Evolutionary conservation across 2,329 filamentous ascomycete species (phyloP), one percentile per base, ranked within the genome.

Genomic region (Fusarium penzigii): DNA sequence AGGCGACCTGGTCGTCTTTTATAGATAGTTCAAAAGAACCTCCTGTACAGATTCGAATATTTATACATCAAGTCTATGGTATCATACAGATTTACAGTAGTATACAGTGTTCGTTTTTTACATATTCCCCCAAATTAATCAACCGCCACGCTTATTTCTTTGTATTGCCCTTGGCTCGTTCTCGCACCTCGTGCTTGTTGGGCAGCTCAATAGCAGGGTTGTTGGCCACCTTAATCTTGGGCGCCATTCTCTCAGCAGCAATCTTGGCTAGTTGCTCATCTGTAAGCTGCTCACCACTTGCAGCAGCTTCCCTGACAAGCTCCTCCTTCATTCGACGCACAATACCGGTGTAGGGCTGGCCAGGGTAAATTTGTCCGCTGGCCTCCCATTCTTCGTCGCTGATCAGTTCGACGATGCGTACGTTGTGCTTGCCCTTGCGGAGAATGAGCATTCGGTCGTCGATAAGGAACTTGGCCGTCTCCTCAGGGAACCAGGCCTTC

Each of bases 351-450:
- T 63, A 72, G 1, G 78, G 74, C 69, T 83, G 72, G 42, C 83
- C 83, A 1, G 79, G 76, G 65, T 85, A 85, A 16, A 70, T 70
- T 55, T 72, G 51, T 29, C 82, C 82, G 50, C 73, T 77, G 5
- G 59, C 63, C 40, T 69, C 62, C 76, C 80, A 86, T 53, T 78
- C 78, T 43, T 81, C 73, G 63, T 87, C 81, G 55, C 70, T 72
- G 29, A 87, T 72, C 55, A 87, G 74, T 68, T 86, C 75, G 46
- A 87, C 75, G 57, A 86, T 77, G 42, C 83, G 80, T 42, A 87
- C 69, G 56, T 86, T 84, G 69, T 85, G 79, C 72, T 85, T 86
- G 58, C 84, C 84, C 64, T 79, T 83, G 57, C 85, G 81, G 48
- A 87, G 72, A 59, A 87, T 78, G 56, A 87, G 72, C 43, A 86